A percentile compares a stretch with the other conserved stretches of the same genome.
These are phyloP conservation scores for Puccinia coronata DNA, from an alignment of 1,284 basidiomycete species.

Conservation along the genomic window DNA sequence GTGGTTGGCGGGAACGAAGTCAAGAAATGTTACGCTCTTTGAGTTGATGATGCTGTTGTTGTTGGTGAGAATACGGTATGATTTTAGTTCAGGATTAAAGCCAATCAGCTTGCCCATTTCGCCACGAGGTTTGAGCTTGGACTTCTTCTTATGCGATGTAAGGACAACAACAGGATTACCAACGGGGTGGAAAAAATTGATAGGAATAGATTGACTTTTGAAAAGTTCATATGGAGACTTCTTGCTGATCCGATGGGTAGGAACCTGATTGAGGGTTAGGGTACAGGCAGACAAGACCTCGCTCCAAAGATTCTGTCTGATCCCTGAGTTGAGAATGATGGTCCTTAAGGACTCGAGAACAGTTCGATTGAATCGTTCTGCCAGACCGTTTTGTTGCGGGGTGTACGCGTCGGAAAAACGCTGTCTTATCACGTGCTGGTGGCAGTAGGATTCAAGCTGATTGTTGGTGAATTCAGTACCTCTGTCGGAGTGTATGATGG, in stretches of 20 bases:
- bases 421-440: too few species aligned
- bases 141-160: too few species aligned
- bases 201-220: neutral
- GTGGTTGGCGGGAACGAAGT: too few species aligned
- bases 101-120: neutral
- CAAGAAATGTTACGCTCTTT: too few species aligned
- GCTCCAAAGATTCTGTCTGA: neutral
- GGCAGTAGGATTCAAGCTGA: too few species aligned
- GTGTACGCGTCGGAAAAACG: too few species aligned
- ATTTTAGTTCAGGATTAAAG: too few species aligned
- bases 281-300: neutral
- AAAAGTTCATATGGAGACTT: neutral
- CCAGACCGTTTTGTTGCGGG: too few species aligned
- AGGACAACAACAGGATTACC: neutral
- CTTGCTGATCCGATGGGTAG: neutral
- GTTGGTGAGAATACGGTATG: too few species aligned
- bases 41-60: too few species aligned
- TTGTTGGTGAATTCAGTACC: conserved; percentile 9
- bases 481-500: neutral
- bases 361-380: neutral
- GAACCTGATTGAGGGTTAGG: conserved; percentile 5
- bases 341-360: neutral
- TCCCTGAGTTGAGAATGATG: neutral
- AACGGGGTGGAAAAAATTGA: neutral
- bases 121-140: too few species aligned